These are phyloP conservation scores for Zymoseptoria brevis DNA, from an alignment of 2,329 filamentous ascomycete genomes.

Conservation along the genomic window DNA sequence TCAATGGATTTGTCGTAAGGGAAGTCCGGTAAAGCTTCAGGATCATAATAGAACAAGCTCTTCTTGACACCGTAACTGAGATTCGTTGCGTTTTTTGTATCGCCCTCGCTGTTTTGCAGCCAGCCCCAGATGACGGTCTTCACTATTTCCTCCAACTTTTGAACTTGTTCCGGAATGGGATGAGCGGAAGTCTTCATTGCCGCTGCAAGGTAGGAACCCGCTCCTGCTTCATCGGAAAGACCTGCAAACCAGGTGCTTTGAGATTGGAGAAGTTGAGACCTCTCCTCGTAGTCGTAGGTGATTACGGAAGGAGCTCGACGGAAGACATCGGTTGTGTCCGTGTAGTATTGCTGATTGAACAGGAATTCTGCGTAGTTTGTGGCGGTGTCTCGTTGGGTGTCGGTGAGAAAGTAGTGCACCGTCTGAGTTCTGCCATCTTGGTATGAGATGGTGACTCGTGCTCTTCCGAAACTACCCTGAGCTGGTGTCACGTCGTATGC, in stretches of 20 bases:
- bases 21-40: slow-evolving; percentile 36
- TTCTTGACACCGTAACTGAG: slow-evolving; percentile 44
- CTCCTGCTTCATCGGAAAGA: slow-evolving; percentile 53
- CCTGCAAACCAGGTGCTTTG: slow-evolving; percentile 52
- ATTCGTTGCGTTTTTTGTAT: slow-evolving; percentile 9
- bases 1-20: slow-evolving; percentile 38
- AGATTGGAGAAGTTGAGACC: slow-evolving; percentile 37
- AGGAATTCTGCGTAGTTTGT: slow-evolving; percentile 46
- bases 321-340: slow-evolving; percentile 47
- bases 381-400: slow-evolving; percentile 38
- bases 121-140: slow-evolving; percentile 44
- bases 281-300: slow-evolving; percentile 42
- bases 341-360: slow-evolving; percentile 48
- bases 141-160: slow-evolving; percentile 48
- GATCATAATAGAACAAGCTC: slow-evolving; percentile 52
- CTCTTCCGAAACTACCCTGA: slow-evolving; percentile 42
- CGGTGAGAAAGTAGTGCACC: slow-evolving; percentile 51
- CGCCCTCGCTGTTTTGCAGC: slow-evolving; percentile 35
- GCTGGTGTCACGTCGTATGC: slow-evolving; percentile 40
- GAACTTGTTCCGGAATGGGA: slow-evolving; percentile 43
- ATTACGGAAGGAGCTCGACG: slow-evolving; percentile 48
- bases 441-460: slow-evolving; percentile 43
- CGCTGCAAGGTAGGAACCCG: slow-evolving; percentile 49
- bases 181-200: slow-evolving; percentile 48
- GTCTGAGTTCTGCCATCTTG: slow-evolving; percentile 43